phyloP scores from a whole-genome alignment of 106 monocot species.

The Dendrobium chrysotoxum region DNA sequence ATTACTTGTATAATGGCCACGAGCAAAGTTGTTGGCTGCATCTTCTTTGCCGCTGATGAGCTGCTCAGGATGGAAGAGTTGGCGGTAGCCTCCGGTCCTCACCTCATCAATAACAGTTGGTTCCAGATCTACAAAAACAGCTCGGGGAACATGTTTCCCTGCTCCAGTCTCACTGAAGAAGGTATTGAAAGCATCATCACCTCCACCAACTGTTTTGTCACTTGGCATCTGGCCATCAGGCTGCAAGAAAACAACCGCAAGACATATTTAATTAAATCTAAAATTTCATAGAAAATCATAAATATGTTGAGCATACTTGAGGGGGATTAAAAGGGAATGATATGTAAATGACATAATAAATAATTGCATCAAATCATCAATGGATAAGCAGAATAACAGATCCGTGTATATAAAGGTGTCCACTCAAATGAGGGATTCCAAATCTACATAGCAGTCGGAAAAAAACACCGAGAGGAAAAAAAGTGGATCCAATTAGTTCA shows the following conservation, averaged over 20 bases:
- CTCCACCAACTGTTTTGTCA: constrained; percentile 35
- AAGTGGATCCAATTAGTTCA: too few species aligned
- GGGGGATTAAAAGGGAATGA: too few species aligned
- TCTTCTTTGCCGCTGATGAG: constrained; percentile 85
- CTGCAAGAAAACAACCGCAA: constrained; percentile 13
- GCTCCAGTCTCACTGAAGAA: constrained; percentile 70
- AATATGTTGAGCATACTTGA: too few species aligned
- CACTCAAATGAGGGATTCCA: too few species aligned
- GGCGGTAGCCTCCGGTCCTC: constrained; percentile 65
- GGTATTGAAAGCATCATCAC: constrained; percentile 68
- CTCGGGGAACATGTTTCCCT: constrained; percentile 66
- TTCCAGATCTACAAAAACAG: constrained; percentile 74
- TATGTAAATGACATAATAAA: too few species aligned
- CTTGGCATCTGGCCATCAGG: constrained; percentile 47
- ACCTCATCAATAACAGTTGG: constrained; percentile 81
- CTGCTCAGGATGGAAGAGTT: constrained; percentile 87
- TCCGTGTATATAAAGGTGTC: too few species aligned
- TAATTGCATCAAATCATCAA: too few species aligned
- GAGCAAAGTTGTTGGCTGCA: constrained; percentile 84
- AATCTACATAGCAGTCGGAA: too few species aligned
- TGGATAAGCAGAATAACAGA: too few species aligned
- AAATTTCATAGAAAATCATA: too few species aligned
- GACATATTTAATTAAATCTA: too few species aligned
- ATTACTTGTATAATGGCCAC: constrained; percentile 69
- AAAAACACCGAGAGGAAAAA: too few species aligned